Percentiles rank a stretch among this genome's conserved stretches.
Conservation (phyloP, 2,329 filamentous ascomycete genomes). For the Colletotrichum caudatum region DNA sequence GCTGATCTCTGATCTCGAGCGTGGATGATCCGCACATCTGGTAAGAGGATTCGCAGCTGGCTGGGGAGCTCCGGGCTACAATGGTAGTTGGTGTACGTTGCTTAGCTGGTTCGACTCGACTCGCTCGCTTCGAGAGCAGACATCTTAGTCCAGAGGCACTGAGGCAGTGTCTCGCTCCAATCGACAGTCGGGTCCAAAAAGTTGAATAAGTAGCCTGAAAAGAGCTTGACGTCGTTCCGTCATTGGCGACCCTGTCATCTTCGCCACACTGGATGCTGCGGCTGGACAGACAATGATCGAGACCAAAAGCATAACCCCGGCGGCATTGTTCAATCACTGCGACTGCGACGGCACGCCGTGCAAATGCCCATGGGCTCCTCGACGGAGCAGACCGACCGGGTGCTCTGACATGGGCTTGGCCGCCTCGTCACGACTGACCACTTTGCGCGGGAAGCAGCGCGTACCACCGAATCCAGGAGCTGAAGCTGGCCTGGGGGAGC, state of each 20-base stretch:
- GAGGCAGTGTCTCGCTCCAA: conserved; percentile 28
- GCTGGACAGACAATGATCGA: conserved; percentile 1
- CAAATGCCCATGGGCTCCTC: not conserved
- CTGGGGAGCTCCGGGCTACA: conserved; percentile 2
- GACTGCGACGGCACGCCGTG: not conserved
- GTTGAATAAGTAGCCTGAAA: not conserved
- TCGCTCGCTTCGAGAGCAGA: conserved; percentile 5
- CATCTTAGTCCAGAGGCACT: conserved; percentile 9
- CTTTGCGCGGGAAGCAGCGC: conserved; percentile 12
- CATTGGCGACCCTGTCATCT: not conserved
- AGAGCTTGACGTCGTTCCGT: not conserved
- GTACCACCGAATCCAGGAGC: conserved; percentile 17
- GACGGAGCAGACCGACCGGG: not conserved
- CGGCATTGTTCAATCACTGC: not conserved
- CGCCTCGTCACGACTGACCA: not conserved
- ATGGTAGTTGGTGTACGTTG: not conserved
- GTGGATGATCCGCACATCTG: conserved; percentile 12
- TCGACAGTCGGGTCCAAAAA: conserved; percentile 4
- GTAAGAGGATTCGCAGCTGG: conserved; percentile 23
- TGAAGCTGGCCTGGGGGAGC: not conserved
- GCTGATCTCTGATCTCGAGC: conserved; percentile 12
- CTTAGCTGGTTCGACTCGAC: not conserved
- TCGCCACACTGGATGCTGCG: conserved; percentile 3
- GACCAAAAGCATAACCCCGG: not conserved
- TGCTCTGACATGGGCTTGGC: not conserved